These are phyloP conservation scores for Meredithiella fracta DNA, from an alignment of 2,329 filamentous ascomycete species.

Conservation along the genomic window DNA sequence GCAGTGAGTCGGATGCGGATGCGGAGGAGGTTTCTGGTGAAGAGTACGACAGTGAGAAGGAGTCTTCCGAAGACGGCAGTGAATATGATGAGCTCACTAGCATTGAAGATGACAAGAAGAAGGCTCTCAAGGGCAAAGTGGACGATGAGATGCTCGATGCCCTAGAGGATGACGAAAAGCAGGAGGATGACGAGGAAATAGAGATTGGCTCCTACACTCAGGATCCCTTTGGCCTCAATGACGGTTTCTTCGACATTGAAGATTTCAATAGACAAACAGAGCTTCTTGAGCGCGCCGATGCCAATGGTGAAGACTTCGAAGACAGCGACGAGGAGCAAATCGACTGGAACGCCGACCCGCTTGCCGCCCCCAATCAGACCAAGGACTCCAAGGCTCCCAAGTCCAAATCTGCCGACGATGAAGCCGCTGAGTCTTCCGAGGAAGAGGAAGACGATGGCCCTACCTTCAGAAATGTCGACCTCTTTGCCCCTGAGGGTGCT, in stretches of 20 bases:
- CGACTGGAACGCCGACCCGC: conserved; percentile 72
- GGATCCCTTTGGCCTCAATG: conserved; percentile 76
- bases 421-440: conserved; percentile 16
- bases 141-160: conserved; percentile 21
- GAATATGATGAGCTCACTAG: conserved; percentile 17
- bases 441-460: conserved; percentile 51
- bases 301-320: conserved; percentile 56
- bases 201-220: conserved; percentile 40
- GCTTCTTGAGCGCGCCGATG: conserved; percentile 74
- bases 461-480: conserved; percentile 65
- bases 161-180: conserved; percentile 18
- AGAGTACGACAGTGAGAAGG: conserved; percentile 22
- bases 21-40: conserved; percentile 19
- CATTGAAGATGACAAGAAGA: conserved; percentile 21
- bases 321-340: conserved; percentile 75
- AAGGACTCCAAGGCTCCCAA: conserved; percentile 20
- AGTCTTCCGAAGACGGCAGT: conserved; percentile 18
- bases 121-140: conserved; percentile 23
- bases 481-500: conserved; percentile 55
- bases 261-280: conserved; percentile 92
- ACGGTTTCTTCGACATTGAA: conserved; percentile 96
- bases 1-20: conserved; percentile 19
- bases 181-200: conserved; percentile 27
- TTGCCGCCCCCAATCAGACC: conserved; percentile 25
- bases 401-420: conserved; percentile 22